Conservation (phyloP, 495 filamentous ascomycete genomes). For the Saxispiralis lemnorum region DNA sequence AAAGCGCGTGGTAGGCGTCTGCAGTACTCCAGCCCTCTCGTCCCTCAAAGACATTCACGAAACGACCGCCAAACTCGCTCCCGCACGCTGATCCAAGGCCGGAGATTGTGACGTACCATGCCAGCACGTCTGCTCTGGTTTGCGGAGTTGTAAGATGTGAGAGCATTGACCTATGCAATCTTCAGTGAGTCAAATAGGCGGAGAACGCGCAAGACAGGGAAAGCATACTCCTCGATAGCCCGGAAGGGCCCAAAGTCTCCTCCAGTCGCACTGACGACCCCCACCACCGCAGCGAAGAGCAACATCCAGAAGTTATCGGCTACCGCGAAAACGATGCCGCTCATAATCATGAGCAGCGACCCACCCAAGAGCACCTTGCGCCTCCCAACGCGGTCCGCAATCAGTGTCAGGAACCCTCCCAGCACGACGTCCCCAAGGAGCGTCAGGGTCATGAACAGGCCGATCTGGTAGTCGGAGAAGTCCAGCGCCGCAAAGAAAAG, state of each 20-base stretch:
- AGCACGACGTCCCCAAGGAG: constrained; percentile 63
- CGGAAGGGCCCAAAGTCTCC: constrained; percentile 20
- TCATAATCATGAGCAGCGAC: constrained; percentile 46
- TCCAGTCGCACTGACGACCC: constrained; percentile 61
- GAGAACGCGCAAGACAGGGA: constrained; percentile 40
- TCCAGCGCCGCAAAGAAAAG: constrained; percentile 48
- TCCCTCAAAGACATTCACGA: constrained; percentile 30
- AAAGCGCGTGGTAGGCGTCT: constrained; percentile 47
- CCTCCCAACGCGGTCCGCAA: constrained; percentile 57
- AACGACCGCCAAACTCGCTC: constrained; percentile 46
- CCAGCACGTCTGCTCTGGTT: constrained; percentile 53
- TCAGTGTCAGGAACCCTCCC: constrained; percentile 55
- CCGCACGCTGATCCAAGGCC: constrained; percentile 47
- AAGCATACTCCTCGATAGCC: constrained; percentile 9
- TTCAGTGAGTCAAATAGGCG: constrained; percentile 36
- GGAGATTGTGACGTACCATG: constrained; percentile 63
- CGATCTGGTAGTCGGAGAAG: constrained; percentile 54
- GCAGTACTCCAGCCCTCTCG: constrained; percentile 37
- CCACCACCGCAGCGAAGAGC: constrained; percentile 54
- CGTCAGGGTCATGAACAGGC: constrained; percentile 64
- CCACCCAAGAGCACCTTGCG: constrained; percentile 51
- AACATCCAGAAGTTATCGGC: constrained; percentile 58
- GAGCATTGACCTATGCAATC: constrained; percentile 33
- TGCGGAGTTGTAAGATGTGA: constrained; percentile 50
- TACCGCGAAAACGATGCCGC: constrained; percentile 51